Evolutionary conservation across 1,284 basidiomycete species (phyloP).

Genomic region (Ganoderma multipileum): DNA sequence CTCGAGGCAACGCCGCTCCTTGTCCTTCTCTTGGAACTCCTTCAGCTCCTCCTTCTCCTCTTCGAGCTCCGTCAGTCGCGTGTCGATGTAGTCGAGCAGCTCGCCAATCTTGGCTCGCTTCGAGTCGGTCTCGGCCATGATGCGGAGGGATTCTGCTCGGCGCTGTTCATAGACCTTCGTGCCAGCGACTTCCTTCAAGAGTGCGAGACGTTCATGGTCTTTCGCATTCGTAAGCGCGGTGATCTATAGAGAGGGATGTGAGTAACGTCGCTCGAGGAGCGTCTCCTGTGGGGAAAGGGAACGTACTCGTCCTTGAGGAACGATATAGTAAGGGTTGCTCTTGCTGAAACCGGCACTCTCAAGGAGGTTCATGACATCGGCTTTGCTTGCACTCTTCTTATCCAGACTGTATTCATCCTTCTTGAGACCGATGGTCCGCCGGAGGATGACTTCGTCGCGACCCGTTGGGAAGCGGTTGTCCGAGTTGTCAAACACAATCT

Average conservation of each 20-base stretch:
- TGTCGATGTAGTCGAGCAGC: constrained; percentile 90
- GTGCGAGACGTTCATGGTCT: constrained; percentile 91
- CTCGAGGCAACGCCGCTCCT: constrained; percentile 93
- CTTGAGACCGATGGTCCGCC: constrained; percentile 95
- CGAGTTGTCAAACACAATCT: constrained; percentile 89
- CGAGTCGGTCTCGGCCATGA: constrained; percentile 96
- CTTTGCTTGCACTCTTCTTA: constrained; percentile 94
- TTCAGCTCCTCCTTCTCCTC: constrained; percentile 98
- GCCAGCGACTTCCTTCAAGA: constrained; percentile 98
- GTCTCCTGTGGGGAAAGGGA: neutral
- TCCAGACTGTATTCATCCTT: constrained; percentile 99
- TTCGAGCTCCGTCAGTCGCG: constrained; percentile 89
- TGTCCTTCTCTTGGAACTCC: constrained; percentile 96
- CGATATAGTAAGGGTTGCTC: constrained; percentile 99
- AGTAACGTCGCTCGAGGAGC: neutral
- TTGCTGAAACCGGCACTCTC: constrained; percentile 97
- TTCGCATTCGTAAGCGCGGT: constrained; percentile 97
- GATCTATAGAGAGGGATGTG: constrained; percentile 60
- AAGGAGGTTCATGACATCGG: constrained; percentile 95
- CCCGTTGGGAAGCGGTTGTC: constrained; percentile 93
- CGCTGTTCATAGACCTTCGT: constrained; percentile 99
- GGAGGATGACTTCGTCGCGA: constrained; percentile 83
- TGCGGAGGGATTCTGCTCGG: constrained; percentile 89
- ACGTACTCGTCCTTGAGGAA: constrained; percentile 94
- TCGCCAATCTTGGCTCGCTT: constrained; percentile 94